These are phyloP conservation scores for Silene latifolia DNA, from an alignment of 148 eudicot genomes.

Conservation along the genomic window DNA sequence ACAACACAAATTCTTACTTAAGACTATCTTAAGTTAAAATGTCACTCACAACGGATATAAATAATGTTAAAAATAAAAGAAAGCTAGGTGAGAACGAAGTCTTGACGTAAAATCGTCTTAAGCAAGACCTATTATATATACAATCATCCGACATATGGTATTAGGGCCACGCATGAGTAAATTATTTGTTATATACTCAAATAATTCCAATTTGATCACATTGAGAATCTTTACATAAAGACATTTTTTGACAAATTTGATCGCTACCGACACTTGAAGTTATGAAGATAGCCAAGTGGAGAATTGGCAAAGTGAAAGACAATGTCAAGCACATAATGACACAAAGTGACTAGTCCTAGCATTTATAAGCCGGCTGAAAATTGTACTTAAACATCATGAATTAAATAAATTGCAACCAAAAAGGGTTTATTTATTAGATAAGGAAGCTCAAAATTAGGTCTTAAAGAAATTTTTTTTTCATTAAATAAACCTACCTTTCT, in stretches of 20 bases:
- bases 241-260: background rate
- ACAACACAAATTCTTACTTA: too few species aligned
- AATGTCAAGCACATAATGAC: constrained; percentile 11
- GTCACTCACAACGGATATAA: too few species aligned
- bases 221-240: background rate
- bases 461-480: background rate
- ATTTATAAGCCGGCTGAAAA: constrained; percentile 9
- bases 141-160: too few species aligned
- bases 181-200: too few species aligned
- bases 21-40: too few species aligned
- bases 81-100: too few species aligned
- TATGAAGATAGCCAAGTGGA: background rate
- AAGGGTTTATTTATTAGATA: constrained; percentile 17
- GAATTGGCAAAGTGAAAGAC: constrained; percentile 16
- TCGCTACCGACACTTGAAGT: background rate
- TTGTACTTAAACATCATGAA: constrained; percentile 1
- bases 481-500: constrained; percentile 8
- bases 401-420: constrained; percentile 11
- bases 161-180: too few species aligned
- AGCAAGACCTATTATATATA: too few species aligned
- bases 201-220: too few species aligned
- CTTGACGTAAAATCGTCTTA: too few species aligned
- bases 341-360: background rate
- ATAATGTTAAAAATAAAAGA: too few species aligned
- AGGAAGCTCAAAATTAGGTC: background rate